Evolutionary conservation across 148 eudicot genomes (phyloP).

Genomic region (Amaranthus palmeri): DNA sequence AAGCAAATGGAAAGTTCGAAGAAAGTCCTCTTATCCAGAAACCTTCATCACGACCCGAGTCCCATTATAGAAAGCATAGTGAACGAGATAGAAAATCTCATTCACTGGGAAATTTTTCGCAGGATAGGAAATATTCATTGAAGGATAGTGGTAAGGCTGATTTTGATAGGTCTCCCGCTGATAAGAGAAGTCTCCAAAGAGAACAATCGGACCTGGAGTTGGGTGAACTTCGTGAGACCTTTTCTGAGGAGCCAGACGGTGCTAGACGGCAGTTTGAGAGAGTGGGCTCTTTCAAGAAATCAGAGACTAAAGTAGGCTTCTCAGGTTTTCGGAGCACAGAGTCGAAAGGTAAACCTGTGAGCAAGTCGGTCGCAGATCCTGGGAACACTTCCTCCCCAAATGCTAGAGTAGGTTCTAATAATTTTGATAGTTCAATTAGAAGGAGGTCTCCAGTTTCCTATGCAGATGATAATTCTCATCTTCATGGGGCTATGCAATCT

Average conservation of each 20-base stretch:
- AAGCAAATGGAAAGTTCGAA: slow-evolving; percentile 32
- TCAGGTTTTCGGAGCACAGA: slow-evolving; percentile 51
- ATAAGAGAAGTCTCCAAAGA: slow-evolving; percentile 50
- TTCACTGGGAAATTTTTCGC: slow-evolving; percentile 30
- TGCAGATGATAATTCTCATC: slow-evolving; percentile 39
- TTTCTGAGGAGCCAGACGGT: slow-evolving; percentile 43
- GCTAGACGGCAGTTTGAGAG: slow-evolving; percentile 46
- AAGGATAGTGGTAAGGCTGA: slow-evolving; percentile 32
- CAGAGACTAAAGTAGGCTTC: slow-evolving; percentile 35
- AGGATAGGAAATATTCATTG: slow-evolving; percentile 24
- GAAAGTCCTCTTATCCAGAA: slow-evolving; percentile 36
- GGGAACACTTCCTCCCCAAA: slow-evolving; percentile 38
- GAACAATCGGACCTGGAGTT: slow-evolving; percentile 81
- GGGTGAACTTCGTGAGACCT: slow-evolving; percentile 91
- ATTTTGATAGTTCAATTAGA: slow-evolving; percentile 30
- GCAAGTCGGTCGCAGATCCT: slow-evolving; percentile 34
- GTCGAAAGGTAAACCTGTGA: slow-evolving; percentile 39
- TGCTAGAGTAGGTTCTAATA: slow-evolving; percentile 30
- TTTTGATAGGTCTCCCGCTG: slow-evolving; percentile 34
- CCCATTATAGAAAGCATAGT: slow-evolving; percentile 33
- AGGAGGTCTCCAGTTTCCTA: slow-evolving; percentile 39
- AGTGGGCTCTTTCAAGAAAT: slow-evolving; percentile 62
- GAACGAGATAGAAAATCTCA: slow-evolving; percentile 35
- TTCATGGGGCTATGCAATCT: slow-evolving; percentile 30
- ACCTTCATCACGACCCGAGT: slow-evolving; percentile 23